These are phyloP conservation scores for Asterophora lycoperdoides DNA, from an alignment of 768 basidiomycete species.

Conservation along the genomic window DNA sequence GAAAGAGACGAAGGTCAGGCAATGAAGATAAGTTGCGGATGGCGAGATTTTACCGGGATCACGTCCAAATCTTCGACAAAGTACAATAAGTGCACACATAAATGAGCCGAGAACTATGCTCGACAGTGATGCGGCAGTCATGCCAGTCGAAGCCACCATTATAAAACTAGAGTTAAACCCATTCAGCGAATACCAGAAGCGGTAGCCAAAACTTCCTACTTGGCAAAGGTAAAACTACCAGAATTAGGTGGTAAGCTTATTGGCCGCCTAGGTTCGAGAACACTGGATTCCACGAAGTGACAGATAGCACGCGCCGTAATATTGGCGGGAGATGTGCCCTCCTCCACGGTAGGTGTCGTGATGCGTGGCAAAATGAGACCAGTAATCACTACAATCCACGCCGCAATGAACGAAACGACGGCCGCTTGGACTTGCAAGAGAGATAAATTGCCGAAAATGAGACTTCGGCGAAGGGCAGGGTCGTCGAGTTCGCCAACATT, in stretches of 20 bases:
- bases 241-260: conserved; percentile 17
- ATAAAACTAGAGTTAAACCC: conserved; percentile 47
- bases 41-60: conserved; percentile 69
- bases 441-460: conserved; percentile 78
- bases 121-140: conserved; percentile 77
- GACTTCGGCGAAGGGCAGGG: conserved; percentile 49
- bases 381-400: conserved; percentile 69
- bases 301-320: conserved; percentile 1
- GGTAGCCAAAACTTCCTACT: not conserved
- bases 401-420: conserved; percentile 83
- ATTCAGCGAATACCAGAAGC: not conserved
- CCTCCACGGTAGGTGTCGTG: conserved; percentile 1
- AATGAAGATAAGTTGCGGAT: not conserved
- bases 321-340: not conserved
- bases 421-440: conserved; percentile 93
- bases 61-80: conserved; percentile 68
- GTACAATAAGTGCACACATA: conserved; percentile 80
- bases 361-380: conserved; percentile 54
- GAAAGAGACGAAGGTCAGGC: not conserved
- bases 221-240: conserved; percentile 6
- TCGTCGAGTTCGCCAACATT: conserved; percentile 91
- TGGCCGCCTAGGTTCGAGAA: conserved; percentile 22
- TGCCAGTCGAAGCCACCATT: conserved; percentile 72
- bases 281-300: not conserved
- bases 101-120: conserved; percentile 84